Conservation (phyloP, 768 basidiomycete species). For the Xerocomellus dryophilus region DNA sequence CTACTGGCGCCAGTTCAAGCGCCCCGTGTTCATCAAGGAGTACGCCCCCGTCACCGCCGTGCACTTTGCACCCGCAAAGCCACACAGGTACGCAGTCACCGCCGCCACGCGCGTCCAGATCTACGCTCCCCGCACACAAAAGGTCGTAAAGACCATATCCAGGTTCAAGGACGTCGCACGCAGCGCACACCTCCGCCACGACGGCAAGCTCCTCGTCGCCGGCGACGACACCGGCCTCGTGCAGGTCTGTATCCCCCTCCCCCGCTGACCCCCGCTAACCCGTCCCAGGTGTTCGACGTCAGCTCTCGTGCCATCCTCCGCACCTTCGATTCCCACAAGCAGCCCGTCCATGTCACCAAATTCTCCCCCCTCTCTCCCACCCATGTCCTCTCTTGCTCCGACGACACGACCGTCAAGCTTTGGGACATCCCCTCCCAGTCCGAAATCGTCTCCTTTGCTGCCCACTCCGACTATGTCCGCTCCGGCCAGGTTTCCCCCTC, state of each 20-base stretch:
- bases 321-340: constrained; percentile 89
- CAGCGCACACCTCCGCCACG: constrained; percentile 81
- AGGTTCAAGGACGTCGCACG: constrained; percentile 96
- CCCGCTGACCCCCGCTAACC: not conserved
- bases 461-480: constrained; percentile 95
- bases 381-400: constrained; percentile 90
- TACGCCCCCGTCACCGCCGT: constrained; percentile 94
- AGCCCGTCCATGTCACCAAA: constrained; percentile 92
- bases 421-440: constrained; percentile 95
- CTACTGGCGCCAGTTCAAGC: constrained; percentile 84
- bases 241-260: constrained; percentile 41
- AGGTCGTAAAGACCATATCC: constrained; percentile 93
- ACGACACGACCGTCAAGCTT: constrained; percentile 89
- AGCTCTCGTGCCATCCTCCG: constrained; percentile 91
- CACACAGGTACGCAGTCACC: constrained; percentile 94
- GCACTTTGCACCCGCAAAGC: constrained; percentile 83
- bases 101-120: constrained; percentile 92
- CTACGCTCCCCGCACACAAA: constrained; percentile 94
- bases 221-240: constrained; percentile 93
- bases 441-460: constrained; percentile 70
- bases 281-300: constrained; percentile 80
- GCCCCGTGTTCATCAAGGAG: constrained; percentile 94
- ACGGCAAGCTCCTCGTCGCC: constrained; percentile 93
- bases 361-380: constrained; percentile 83
- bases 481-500: constrained; percentile 83